Evolutionary conservation across 345 rosid species (phyloP).

Genomic region (Acer yangbiense): DNA sequence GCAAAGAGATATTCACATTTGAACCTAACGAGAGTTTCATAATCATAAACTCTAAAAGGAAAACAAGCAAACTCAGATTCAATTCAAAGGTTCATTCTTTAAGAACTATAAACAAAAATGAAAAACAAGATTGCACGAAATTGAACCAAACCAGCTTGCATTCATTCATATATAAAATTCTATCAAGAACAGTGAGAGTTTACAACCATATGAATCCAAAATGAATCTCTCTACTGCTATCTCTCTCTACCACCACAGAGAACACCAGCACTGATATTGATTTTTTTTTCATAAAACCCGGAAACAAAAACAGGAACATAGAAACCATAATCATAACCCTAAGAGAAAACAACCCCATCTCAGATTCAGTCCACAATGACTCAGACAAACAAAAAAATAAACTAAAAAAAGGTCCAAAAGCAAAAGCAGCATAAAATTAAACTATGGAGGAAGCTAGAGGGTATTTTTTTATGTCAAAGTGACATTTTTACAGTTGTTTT

Average conservation of each 20-base stretch:
- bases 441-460: constrained; percentile 2
- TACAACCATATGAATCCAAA: background rate
- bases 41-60: too few species aligned
- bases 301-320: background rate
- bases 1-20: too few species aligned
- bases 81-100: background rate
- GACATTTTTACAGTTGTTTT: constrained; percentile 15
- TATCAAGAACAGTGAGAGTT: constrained; percentile 42
- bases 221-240: constrained; percentile 24
- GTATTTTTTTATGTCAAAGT: background rate
- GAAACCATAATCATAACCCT: background rate
- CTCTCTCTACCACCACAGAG: too few species aligned
- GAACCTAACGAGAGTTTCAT: too few species aligned
- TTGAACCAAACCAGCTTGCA: constrained; percentile 41
- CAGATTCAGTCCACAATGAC: constrained; percentile 2
- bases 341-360: background rate
- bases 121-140: background rate
- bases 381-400: too few species aligned
- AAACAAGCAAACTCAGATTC: too few species aligned
- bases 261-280: constrained; percentile 20
- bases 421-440: background rate
- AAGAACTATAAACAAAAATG: background rate
- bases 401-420: constrained; percentile 2
- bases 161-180: constrained; percentile 30
- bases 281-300: background rate